A percentile compares a stretch with the other conserved stretches of the same genome.
Conservation (phyloP, 495 filamentous ascomycete genomes). For the Xylaria bambusicola region DNA sequence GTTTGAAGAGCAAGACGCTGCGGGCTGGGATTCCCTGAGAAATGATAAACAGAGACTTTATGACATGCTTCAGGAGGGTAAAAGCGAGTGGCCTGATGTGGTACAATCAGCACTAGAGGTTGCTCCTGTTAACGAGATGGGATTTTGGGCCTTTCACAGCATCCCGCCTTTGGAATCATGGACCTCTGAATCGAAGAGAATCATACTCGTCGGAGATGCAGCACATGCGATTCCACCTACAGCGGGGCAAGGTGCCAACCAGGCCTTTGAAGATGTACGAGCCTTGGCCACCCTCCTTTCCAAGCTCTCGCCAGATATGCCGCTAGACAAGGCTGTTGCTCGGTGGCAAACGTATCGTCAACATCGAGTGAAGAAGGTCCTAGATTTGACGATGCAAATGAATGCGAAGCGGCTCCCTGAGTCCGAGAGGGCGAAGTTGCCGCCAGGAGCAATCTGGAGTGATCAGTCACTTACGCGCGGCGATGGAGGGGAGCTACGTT, state of each 20-base stretch:
- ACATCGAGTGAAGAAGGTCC: constrained; percentile 20
- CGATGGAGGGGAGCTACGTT: no score
- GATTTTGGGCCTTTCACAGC: constrained; percentile 23
- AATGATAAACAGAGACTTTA: constrained; percentile 27
- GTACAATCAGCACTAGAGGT: constrained; percentile 22
- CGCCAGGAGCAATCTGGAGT: no score
- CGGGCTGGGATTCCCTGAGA: constrained; percentile 25
- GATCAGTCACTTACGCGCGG: no score
- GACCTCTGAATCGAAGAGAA: constrained; percentile 30
- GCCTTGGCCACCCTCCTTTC: constrained; percentile 27
- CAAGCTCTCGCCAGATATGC: constrained; percentile 13
- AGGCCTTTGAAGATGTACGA: constrained; percentile 37
- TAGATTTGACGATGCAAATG: not conserved
- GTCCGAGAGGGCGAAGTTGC: no score
- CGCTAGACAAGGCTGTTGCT: constrained; percentile 17
- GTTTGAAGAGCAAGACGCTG: constrained; percentile 16
- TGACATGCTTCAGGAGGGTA: constrained; percentile 26
- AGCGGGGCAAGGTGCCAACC: constrained; percentile 35
- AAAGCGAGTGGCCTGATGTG: constrained; percentile 23
- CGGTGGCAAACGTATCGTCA: constrained; percentile 27
- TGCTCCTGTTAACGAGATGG: constrained; percentile 12
- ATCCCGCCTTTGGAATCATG: constrained; percentile 30
- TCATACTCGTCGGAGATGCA: constrained; percentile 45
- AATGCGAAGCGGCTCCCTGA: no score
- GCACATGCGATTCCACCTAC: constrained; percentile 48